Percentiles rank a stretch among this genome's conserved stretches.
Evolutionary conservation across 352 stramenopile species (phyloP).

Genomic region (Phytophthora pini): DNA sequence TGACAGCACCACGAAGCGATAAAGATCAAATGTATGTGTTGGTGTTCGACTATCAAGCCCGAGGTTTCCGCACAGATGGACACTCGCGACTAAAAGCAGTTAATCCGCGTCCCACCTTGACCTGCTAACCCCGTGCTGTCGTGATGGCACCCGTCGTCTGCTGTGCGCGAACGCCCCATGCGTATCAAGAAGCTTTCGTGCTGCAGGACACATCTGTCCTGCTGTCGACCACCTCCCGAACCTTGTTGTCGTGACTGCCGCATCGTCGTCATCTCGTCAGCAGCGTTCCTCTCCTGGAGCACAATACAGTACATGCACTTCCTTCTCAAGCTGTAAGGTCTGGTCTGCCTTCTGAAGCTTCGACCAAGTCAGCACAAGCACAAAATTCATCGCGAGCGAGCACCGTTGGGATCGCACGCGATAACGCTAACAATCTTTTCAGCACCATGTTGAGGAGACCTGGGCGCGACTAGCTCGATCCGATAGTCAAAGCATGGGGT

Average conservation of each 20-base stretch:
- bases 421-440: slow-evolving; percentile 12
- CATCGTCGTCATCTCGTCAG: slow-evolving; percentile 10
- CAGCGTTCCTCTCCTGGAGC: neutral
- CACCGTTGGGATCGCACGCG: neutral
- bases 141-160: slow-evolving; percentile 18
- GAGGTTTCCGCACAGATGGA: neutral
- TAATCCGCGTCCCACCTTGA: slow-evolving; percentile 9
- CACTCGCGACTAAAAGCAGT: neutral
- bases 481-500: slow-evolving; percentile 20
- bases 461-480: slow-evolving; percentile 15
- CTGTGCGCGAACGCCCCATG: slow-evolving; percentile 17
- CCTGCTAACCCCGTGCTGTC: neutral
- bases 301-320: neutral
- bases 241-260: neutral
- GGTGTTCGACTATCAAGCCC: neutral
- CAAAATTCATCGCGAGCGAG: neutral
- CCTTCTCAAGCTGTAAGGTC: neutral
- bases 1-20: slow-evolving; percentile 9
- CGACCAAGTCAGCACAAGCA: neutral
- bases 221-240: neutral
- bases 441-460: neutral
- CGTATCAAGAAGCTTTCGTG: slow-evolving; percentile 1
- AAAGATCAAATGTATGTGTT: slow-evolving; percentile 11
- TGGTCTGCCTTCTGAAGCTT: neutral
- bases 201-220: slow-evolving; percentile 7